These are phyloP conservation scores for Lathyrus oleraceus DNA, from an alignment of 306 rosid species.

Conservation along the genomic window DNA sequence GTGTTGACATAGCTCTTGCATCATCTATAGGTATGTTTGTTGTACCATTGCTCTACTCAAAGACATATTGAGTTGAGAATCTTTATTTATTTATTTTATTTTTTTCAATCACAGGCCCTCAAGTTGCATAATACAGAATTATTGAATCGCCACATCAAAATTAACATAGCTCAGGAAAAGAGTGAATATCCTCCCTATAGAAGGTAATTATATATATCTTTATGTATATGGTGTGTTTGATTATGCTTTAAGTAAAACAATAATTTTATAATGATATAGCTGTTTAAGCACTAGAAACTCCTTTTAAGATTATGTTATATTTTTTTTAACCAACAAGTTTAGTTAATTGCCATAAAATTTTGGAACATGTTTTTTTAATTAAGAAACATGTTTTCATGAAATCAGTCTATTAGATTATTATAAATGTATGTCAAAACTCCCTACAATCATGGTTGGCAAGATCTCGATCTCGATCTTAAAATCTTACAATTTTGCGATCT, in stretches of 20 bases:
- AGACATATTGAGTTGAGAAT: constrained; percentile 10
- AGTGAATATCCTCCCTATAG: constrained; percentile 8
- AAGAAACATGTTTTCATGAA: background rate
- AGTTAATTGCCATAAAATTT: background rate
- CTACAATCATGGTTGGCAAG: no score
- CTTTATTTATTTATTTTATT: background rate
- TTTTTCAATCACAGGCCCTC: constrained; percentile 37
- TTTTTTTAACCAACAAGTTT: background rate
- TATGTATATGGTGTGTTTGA: no score
- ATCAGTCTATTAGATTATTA: background rate
- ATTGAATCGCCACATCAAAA: constrained; percentile 25
- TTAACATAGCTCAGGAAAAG: constrained; percentile 30
- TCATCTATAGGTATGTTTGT: background rate
- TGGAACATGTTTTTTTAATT: background rate
- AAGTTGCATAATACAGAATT: constrained; percentile 35
- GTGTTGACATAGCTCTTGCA: background rate
- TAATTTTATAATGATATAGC: background rate
- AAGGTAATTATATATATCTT: no score
- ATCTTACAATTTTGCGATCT: no score
- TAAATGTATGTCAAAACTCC: background rate
- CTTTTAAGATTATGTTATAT: background rate
- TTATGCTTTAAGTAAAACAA: background rate
- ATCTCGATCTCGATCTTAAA: no score
- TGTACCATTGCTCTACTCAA: background rate
- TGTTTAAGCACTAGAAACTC: background rate